A percentile compares a stretch with the other conserved stretches of the same genome.
Conservation (phyloP, 2,329 filamentous ascomycete species). For the Atkinsonella hypoxylon region DNA sequence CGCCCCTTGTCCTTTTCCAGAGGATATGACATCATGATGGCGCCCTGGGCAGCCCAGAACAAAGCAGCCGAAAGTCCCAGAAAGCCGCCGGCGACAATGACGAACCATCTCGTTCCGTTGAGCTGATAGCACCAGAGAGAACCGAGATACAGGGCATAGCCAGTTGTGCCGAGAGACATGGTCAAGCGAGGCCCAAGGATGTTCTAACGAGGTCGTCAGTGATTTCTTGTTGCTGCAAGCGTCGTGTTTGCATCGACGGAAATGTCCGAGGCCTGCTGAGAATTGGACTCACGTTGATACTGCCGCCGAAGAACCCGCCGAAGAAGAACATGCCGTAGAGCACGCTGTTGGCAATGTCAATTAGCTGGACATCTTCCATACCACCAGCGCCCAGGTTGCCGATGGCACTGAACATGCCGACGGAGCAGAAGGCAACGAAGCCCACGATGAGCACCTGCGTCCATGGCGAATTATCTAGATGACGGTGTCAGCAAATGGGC, state of each 20-base stretch:
- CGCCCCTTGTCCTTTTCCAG: conserved; percentile 69
- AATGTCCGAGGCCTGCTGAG: too few species aligned
- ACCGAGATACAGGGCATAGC: conserved; percentile 5
- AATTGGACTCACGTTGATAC: conserved; percentile 3
- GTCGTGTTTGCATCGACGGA: too few species aligned
- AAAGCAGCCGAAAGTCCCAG: conserved; percentile 68
- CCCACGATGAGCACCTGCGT: conserved; percentile 12
- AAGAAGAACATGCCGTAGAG: conserved; percentile 5
- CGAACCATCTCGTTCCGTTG: conserved; percentile 5
- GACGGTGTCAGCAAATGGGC: not conserved
- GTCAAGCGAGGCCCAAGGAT: conserved; percentile 3
- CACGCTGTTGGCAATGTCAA: conserved; percentile 36
- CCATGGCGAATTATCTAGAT: conserved; percentile 7
- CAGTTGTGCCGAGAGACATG: conserved; percentile 5
- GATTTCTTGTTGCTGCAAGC: too few species aligned
- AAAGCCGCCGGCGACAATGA: conserved; percentile 57
- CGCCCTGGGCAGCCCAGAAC: conserved; percentile 70
- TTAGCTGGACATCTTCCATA: conserved; percentile 5
- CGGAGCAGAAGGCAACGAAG: conserved; percentile 13
- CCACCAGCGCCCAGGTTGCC: conserved; percentile 48
- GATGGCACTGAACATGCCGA: conserved; percentile 57
- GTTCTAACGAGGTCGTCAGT: conserved; percentile 1
- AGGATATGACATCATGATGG: conserved; percentile 85
- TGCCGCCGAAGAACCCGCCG: conserved; percentile 6
- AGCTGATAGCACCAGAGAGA: conserved; percentile 7